Evolutionary conservation across 2,329 filamentous ascomycete genomes (phyloP), one percentile per base, ranked within the genome.

Genomic region (Berkeleyomyces rouxiae): DNA sequence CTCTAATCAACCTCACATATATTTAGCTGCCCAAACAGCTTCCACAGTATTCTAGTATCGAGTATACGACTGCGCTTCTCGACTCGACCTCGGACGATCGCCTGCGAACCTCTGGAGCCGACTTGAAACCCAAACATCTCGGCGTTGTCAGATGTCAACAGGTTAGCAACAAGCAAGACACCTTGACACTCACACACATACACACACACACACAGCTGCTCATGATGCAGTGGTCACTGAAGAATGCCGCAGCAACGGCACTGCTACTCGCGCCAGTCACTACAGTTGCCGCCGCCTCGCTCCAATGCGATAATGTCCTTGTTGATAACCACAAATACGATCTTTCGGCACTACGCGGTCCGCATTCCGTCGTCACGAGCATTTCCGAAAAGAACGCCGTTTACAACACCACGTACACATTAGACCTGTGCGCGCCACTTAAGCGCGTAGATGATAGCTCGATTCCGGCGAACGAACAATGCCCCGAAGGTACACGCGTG

Each of bases 401-500:
- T 37, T 78, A 77, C 65, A 93, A 93, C 72, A 89, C 84, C 36
- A 92, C 88, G 51, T 95, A 90, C 72, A 91, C 88, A 0, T 71
- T 95, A 63, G 87, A 95, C 69, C 78, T 95, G 58, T 95, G 90
- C 74, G 74, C 77, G 61, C 77, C 82, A 5, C 74, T 96, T 67
- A 81, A 82, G 71, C 80, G 81, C 70, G 79, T 78, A 59, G 82
- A 81, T 51, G 80, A 80, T 33, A 43, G 59, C 4, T 55, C 51
- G 4, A 74, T 77, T 1, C 74, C 76, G 16, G 78, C 79, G 67
- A 73, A 77, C 4, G 76, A 84, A 44, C 76, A 85, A 68, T 95
- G 90, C 70, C 84, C 83, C 0, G 79, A 80, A 57, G 85, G 84
- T 47, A 84, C 88, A 2, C 79, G 85, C 77, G 88, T 92, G 47